Evolutionary conservation across 345 rosid species (phyloP).

Genomic region (Bruguiera parviflora): DNA sequence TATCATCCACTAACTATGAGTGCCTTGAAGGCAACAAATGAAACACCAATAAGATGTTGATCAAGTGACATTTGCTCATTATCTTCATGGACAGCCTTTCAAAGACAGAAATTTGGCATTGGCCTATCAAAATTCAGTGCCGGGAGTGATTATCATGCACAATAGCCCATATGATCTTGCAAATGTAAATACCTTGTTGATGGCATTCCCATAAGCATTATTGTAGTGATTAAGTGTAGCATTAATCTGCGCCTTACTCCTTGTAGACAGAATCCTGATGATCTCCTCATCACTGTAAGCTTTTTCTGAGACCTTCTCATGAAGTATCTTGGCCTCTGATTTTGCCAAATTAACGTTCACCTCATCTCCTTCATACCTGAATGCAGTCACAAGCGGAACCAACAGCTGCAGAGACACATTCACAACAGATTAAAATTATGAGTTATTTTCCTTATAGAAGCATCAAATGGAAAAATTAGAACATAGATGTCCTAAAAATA

Average conservation of each 20-base stretch:
- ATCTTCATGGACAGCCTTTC: too few species aligned
- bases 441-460: too few species aligned
- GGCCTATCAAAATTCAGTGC: too few species aligned
- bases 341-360: slow-evolving; percentile 64
- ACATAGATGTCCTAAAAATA: too few species aligned
- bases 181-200: slow-evolving; percentile 56
- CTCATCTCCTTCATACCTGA: slow-evolving; percentile 80
- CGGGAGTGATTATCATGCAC: not conserved
- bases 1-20: not conserved
- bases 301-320: slow-evolving; percentile 66
- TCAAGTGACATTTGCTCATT: too few species aligned
- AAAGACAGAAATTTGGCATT: too few species aligned
- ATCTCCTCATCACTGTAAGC: slow-evolving; percentile 73
- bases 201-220: slow-evolving; percentile 56
- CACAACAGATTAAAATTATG: too few species aligned
- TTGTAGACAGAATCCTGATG: slow-evolving; percentile 74
- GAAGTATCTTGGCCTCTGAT: slow-evolving; percentile 79
- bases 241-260: slow-evolving; percentile 73
- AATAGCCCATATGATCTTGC: not conserved
- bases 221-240: slow-evolving; percentile 83
- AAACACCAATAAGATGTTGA: not conserved
- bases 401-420: slow-evolving; percentile 47
- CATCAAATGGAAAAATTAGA: too few species aligned
- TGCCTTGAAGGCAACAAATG: slow-evolving; percentile 1
- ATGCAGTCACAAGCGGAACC: slow-evolving; percentile 74